Evolutionary conservation across 306 rosid genomes (phyloP), one percentile per base, ranked within the genome.

Genomic region (Prunus padus): DNA sequence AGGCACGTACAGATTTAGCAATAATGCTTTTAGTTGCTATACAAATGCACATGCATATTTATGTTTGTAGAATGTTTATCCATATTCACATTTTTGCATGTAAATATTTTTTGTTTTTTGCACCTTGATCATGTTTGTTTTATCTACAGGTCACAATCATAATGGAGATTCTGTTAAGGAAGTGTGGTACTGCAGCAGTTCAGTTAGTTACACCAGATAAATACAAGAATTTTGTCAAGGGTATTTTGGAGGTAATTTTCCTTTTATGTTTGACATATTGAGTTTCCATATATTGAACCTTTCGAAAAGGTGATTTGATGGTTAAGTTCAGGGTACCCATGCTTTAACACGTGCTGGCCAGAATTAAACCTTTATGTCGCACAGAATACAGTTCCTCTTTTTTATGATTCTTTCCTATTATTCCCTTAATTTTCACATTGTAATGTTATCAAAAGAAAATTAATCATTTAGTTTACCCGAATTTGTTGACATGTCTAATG

Each of bases 151-250:
- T 89, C 72, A 86, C 88, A 25, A 80, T 92, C 65, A 86, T 92
- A 77, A 50, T 92, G 63, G 97, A 95, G 86, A 92, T 95, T 76
- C 28, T 95, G 73, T 63, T 85, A 51, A 89, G 98, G 67, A 95
- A 95, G 81, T 95, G 98, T 64, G 97, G 98, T 75, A 60, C 90
- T 72, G 82, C 88, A 65, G 89, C 90, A 22, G 88, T 92, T 79
- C 87, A 87, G 82, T 73, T 47, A 12, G 88, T 82, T 75, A 84
- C 85, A 71, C 96, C 96, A 2, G 97, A 87, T 65, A 92, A 86
- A 70, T 90, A 85, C 72, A 87, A 66, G 82, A 55, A 80, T 84
- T 92, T 95, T 82, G 81, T 92, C 46, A 87, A 85, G 86, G 73
- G 82, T 9, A 84, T 90, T 69, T 47, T 79, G 42, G 91, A 95